Conservation (phyloP, 495 filamentous ascomycete genomes). For the Terfezia boudieri region DNA sequence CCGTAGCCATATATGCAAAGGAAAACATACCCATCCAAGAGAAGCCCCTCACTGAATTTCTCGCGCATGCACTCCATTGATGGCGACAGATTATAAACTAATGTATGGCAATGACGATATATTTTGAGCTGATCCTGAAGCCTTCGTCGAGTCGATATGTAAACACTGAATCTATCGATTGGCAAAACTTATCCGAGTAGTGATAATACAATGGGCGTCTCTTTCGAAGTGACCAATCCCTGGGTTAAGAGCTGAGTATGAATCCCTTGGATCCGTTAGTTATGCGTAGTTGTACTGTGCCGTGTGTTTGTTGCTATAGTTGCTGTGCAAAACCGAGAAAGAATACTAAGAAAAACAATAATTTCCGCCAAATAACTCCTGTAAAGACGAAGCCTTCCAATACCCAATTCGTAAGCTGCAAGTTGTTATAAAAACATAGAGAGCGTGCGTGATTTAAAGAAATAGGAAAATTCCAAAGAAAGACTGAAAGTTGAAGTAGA, state of each 20-base stretch:
- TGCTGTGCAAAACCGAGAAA: neutral
- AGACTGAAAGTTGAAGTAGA: neutral
- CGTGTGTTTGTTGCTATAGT: neutral
- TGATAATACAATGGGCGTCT: slow-evolving; percentile 17
- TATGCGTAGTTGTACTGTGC: neutral
- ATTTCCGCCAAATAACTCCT: neutral
- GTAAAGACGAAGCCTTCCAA: neutral
- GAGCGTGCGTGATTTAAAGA: neutral
- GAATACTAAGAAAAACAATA: neutral
- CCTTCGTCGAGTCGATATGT: slow-evolving; percentile 12
- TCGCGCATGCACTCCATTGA: slow-evolving; percentile 63
- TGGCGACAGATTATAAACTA: slow-evolving; percentile 16
- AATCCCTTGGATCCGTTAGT: neutral
- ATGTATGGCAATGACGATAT: slow-evolving; percentile 13
- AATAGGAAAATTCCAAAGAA: neutral
- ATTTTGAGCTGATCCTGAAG: slow-evolving; percentile 9
- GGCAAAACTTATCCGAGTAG: slow-evolving; percentile 5
- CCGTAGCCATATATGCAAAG: neutral
- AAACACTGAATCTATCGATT: slow-evolving; percentile 15
- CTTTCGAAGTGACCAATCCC: slow-evolving; percentile 20
- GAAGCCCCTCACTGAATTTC: slow-evolving; percentile 44
- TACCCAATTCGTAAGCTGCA: neutral
- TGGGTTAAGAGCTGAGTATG: neutral
- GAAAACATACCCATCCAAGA: slow-evolving; percentile 38
- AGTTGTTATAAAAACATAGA: neutral